These are phyloP conservation scores for Aspergillus clavatus DNA, from an alignment of 2,329 filamentous ascomycete species.

Conservation along the genomic window DNA sequence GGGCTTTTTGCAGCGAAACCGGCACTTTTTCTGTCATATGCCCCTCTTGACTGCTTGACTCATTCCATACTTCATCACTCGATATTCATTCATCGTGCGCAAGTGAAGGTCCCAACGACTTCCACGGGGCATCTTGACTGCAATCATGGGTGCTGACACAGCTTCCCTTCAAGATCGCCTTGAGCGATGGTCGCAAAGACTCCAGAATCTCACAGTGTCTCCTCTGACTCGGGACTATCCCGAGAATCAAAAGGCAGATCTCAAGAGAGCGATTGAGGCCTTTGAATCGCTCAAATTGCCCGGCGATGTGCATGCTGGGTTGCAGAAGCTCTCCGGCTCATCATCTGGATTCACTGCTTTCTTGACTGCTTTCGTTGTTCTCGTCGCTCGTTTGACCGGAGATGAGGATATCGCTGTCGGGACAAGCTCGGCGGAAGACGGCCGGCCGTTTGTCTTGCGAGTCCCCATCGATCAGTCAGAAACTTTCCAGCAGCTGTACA, in stretches of 20 bases:
- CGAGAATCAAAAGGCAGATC: constrained; percentile 34
- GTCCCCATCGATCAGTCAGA: constrained; percentile 39
- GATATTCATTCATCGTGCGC: constrained; percentile 2
- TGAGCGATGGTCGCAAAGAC: constrained; percentile 38
- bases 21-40: constrained; percentile 22
- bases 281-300: constrained; percentile 40
- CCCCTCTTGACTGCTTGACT: constrained; percentile 28
- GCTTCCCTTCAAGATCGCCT: constrained; percentile 36
- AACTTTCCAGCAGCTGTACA: constrained; percentile 37
- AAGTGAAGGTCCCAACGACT: constrained; percentile 7
- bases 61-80: constrained; percentile 4
- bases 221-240: constrained; percentile 44
- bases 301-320: constrained; percentile 31
- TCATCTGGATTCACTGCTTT: constrained; percentile 39
- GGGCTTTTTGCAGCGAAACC: constrained; percentile 22
- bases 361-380: constrained; percentile 41
- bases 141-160: constrained; percentile 32
- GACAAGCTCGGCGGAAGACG: constrained; percentile 41
- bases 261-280: constrained; percentile 39
- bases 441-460: constrained; percentile 43
- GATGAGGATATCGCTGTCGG: constrained; percentile 48
- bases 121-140: constrained; percentile 15
- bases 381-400: constrained; percentile 45
- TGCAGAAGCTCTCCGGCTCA: constrained; percentile 36
- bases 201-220: constrained; percentile 41